Evolutionary conservation across 345 rosid genomes (phyloP).

Genomic region (Turritis glabra): DNA sequence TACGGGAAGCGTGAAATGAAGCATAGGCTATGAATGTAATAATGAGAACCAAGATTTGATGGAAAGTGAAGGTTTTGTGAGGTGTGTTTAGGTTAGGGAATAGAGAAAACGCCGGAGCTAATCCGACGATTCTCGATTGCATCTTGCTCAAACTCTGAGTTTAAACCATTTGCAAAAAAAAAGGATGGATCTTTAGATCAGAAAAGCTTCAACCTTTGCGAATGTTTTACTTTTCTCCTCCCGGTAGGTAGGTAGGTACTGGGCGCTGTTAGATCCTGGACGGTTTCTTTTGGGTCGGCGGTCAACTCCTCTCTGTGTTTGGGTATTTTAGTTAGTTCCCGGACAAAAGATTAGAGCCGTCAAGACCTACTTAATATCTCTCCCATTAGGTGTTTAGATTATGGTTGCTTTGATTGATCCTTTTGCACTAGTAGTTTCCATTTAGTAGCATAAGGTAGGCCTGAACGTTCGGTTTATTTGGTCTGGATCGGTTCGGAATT

Average conservation of each 20-base stretch:
- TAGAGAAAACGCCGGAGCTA: conserved; percentile 55
- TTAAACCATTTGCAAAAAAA: background rate
- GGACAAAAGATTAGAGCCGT: too few relatives aligned
- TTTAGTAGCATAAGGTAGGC: too few relatives aligned
- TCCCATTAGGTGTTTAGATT: too few relatives aligned
- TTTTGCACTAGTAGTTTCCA: too few relatives aligned
- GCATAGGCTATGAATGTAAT: conserved; percentile 85
- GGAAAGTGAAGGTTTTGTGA: conserved; percentile 62
- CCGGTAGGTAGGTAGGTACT: background rate
- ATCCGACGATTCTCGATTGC: conserved; percentile 40
- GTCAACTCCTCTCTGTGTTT: too few relatives aligned
- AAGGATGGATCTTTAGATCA: background rate
- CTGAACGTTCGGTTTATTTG: too few relatives aligned
- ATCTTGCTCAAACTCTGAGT: conserved; percentile 23
- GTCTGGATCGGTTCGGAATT: too few relatives aligned
- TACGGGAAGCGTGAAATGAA: conserved; percentile 94
- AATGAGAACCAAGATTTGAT: conserved; percentile 54
- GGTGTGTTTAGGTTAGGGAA: conserved; percentile 68
- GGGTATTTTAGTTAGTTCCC: too few relatives aligned
- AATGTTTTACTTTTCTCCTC: background rate
- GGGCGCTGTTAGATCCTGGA: conserved; percentile 6
- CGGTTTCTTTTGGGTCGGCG: background rate
- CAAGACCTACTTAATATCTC: too few relatives aligned
- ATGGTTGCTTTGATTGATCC: too few relatives aligned
- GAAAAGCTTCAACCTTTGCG: background rate